Evolutionary conservation across 2,329 filamentous ascomycete species (phyloP).

Genomic region (Hortaea werneckii): DNA sequence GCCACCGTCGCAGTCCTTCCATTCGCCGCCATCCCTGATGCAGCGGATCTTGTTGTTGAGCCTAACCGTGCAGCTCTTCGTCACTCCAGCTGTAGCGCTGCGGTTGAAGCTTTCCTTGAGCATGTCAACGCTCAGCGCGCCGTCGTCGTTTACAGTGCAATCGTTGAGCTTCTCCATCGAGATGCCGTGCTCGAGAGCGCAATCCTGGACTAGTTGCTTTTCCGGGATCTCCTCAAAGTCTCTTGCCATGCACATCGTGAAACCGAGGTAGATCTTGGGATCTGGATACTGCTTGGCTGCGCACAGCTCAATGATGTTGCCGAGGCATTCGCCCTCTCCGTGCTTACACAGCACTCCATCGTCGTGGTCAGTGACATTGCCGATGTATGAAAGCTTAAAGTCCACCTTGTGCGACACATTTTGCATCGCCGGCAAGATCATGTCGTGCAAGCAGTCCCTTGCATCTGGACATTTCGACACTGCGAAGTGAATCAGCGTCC

Average conservation of each 20-base stretch:
- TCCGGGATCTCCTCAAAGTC: conserved; percentile 71
- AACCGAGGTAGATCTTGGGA: conserved; percentile 80
- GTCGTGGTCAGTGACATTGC: conserved; percentile 59
- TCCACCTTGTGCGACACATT: conserved; percentile 72
- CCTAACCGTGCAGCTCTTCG: conserved; percentile 43
- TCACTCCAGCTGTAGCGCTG: conserved; percentile 40
- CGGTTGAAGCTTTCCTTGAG: conserved; percentile 58
- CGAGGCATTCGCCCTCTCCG: conserved; percentile 80
- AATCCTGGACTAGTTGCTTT: conserved; percentile 69
- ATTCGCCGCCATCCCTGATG: conserved; percentile 66
- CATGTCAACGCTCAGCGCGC: conserved; percentile 57
- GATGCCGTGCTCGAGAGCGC: conserved; percentile 82
- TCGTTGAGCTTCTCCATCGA: conserved; percentile 72
- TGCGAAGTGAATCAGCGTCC: conserved; percentile 31
- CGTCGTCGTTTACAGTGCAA: conserved; percentile 69
- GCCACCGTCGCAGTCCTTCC: conserved; percentile 67
- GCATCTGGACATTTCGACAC: conserved; percentile 89
- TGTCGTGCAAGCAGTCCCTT: conserved; percentile 64
- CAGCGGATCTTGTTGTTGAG: conserved; percentile 74
- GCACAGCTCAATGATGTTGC: conserved; percentile 90
- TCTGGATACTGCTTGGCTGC: conserved; percentile 73
- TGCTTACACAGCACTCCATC: conserved; percentile 84
- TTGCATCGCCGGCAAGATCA: conserved; percentile 83
- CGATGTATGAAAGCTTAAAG: conserved; percentile 86
- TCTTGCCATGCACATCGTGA: conserved; percentile 77